phyloP scores from a whole-genome alignment of 495 filamentous ascomycete species.

The Tuber indicum region DNA sequence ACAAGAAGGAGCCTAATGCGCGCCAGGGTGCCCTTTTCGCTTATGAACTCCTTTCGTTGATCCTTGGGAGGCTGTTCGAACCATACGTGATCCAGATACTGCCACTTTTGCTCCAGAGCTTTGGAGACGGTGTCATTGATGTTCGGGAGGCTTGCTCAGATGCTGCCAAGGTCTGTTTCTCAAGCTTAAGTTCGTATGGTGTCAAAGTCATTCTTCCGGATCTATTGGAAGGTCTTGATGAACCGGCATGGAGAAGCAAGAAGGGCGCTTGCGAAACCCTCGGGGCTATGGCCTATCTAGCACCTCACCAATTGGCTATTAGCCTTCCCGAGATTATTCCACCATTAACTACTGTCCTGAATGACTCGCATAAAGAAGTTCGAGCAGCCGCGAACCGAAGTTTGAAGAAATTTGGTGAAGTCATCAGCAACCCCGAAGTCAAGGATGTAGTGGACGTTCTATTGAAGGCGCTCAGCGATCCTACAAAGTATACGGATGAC shows the following conservation, averaged over 20 bases:
- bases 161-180: slow-evolving; percentile 88
- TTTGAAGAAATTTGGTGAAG: slow-evolving; percentile 93
- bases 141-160: slow-evolving; percentile 90
- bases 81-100: slow-evolving; percentile 95
- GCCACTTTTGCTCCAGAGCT: slow-evolving; percentile 77
- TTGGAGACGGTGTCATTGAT: slow-evolving; percentile 79
- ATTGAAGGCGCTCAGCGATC: slow-evolving; percentile 92
- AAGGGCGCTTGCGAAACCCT: slow-evolving; percentile 94
- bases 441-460: slow-evolving; percentile 82
- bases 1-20: slow-evolving; percentile 83
- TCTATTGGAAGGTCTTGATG: slow-evolving; percentile 85
- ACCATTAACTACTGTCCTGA: slow-evolving; percentile 83
- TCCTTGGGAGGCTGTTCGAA: slow-evolving; percentile 84
- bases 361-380: slow-evolving; percentile 97
- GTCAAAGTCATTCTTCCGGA: slow-evolving; percentile 91
- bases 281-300: slow-evolving; percentile 95
- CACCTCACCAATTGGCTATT: slow-evolving; percentile 83
- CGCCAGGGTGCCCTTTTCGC: slow-evolving; percentile 84
- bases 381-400: slow-evolving; percentile 84
- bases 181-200: slow-evolving; percentile 85
- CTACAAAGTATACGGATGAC: slow-evolving; percentile 94
- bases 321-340: slow-evolving; percentile 95
- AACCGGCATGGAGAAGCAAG: slow-evolving; percentile 94
- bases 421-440: slow-evolving; percentile 96
- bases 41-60: slow-evolving; percentile 77